Evolutionary conservation across 495 filamentous ascomycete genomes (phyloP), one percentile per base, ranked within the genome.

Genomic region (Aspergillus egyptiacus): DNA sequence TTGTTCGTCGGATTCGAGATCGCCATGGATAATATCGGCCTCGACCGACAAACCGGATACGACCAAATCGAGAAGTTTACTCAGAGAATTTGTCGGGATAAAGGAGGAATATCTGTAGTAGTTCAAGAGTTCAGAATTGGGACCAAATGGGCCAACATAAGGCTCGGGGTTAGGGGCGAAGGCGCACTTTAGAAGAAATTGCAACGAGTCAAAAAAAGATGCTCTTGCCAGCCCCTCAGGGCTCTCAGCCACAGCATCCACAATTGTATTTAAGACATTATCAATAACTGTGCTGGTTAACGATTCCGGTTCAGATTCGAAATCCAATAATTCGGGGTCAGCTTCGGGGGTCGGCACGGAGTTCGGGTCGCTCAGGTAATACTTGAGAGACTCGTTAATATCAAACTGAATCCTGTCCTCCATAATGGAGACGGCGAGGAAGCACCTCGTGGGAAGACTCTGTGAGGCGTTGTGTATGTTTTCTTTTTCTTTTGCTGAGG

Each of bases 121-220:
- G 46, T 77, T 69, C 73, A 86, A 55, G 57, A 84, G 75, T 70
- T 84, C 73, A 87, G 81, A 73, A 61, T 80, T 70, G 70, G 65
- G 64, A 58, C 68, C 66, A 66, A 51, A 42, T 52, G 63, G 55
- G 56, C 57, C 62, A 59, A 37, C 60, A 54, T 45, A 62, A 24
- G 48, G 62, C 59, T 77, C 62, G 59, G 51, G 59, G 70, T 71
- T 72, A 70, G 75, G 80, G 66, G 71, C 79, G 73, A 81, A 80
- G 63, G 80, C 88, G 76, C 83, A 98, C 93, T 98, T 98, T 69
- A 99, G 75, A 30, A 99, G 71, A 61, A 95, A 94, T 60, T 96
- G 91, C 43, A 99, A 68, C 31, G 91, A 91, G 71, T 99, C 94
- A 66, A 96, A 89, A 47, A 81, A 76, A 8, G 81, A 80, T 54